A percentile compares a stretch with the other conserved stretches of the same genome.
These are phyloP conservation scores for Eucalyptus regnans DNA, from an alignment of 345 rosid species.

Conservation along the genomic window DNA sequence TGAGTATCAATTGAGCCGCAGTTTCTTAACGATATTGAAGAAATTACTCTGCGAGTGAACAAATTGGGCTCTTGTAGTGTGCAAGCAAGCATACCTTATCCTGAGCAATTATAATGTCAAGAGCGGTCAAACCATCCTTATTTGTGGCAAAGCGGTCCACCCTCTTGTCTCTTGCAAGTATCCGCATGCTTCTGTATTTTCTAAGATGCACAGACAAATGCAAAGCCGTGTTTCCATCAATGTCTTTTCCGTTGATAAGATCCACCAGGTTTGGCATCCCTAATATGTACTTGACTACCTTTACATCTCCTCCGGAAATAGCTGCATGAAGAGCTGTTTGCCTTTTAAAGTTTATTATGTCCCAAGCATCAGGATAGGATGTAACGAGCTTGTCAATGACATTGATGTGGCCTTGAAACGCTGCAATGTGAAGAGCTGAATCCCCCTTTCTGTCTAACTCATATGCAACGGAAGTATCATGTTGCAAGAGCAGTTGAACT, in stretches of 20 bases:
- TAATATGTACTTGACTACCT: neutral
- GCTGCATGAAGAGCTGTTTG: neutral
- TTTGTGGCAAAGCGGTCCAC: neutral
- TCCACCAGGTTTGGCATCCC: neutral
- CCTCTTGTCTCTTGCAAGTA: neutral
- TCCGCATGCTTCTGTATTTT: fast-evolving
- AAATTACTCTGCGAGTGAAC: neutral
- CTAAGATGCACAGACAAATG: neutral
- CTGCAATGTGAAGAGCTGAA: neutral
- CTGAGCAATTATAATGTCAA: neutral
- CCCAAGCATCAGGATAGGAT: neutral
- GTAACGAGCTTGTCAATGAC: neutral
- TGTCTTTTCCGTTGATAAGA: neutral
- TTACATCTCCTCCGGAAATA: fast-evolving
- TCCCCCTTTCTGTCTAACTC: neutral
- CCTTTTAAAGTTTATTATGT: neutral
- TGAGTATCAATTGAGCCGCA: neutral
- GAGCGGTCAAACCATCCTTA: fast-evolving
- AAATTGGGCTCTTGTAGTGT: neutral
- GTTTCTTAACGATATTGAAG: neutral
- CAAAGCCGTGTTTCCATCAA: neutral
- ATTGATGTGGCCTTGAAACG: fast-evolving
- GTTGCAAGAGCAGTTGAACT: neutral
- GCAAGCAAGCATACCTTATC: neutral
- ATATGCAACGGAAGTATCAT: neutral